Evolutionary conservation across 371 early-diverging fungal species (phyloP).

Genomic region (Conidiobolus incongruus): DNA sequence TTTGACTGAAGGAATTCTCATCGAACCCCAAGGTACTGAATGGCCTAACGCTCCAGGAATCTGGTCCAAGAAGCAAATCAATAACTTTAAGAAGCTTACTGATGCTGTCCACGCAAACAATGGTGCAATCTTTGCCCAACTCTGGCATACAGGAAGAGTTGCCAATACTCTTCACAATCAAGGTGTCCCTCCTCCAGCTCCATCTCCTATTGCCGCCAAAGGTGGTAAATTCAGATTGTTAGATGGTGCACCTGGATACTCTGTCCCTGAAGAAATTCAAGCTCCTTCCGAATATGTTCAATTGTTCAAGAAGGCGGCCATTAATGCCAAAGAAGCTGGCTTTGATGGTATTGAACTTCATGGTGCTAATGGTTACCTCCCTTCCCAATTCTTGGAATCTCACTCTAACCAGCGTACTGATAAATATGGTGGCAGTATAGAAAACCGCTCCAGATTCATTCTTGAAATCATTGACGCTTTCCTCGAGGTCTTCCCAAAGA

Average conservation of each 20-base stretch:
- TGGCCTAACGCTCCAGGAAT: slow-evolving; percentile 16
- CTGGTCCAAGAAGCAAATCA: slow-evolving; percentile 20
- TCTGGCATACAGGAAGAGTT: slow-evolving; percentile 22
- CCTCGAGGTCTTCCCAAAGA: slow-evolving; percentile 49
- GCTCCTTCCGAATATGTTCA: neutral
- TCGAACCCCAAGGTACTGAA: slow-evolving; percentile 14
- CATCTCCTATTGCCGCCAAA: slow-evolving; percentile 2
- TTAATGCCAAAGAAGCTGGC: too few relatives aligned
- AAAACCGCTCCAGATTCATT: slow-evolving; percentile 22
- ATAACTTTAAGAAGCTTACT: slow-evolving; percentile 24
- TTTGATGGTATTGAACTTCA: too few relatives aligned
- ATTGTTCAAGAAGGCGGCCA: neutral
- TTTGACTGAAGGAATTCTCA: slow-evolving; percentile 24
- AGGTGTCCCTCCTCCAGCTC: slow-evolving; percentile 4
- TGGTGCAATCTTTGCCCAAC: slow-evolving; percentile 25
- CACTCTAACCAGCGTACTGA: too few relatives aligned
- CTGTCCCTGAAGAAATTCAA: slow-evolving; percentile 2
- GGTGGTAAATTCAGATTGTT: slow-evolving; percentile 1
- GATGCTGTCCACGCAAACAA: slow-evolving; percentile 27
- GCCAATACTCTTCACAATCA: slow-evolving; percentile 2
- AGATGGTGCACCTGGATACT: neutral
- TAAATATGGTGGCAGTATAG: slow-evolving; percentile 25
- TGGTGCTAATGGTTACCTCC: too few relatives aligned
- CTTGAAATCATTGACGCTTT: slow-evolving; percentile 26
- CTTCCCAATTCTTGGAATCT: too few relatives aligned